Base-by-base conservation (phyloP, 257 asterid genomes). In the Echium plantagineum region DNA sequence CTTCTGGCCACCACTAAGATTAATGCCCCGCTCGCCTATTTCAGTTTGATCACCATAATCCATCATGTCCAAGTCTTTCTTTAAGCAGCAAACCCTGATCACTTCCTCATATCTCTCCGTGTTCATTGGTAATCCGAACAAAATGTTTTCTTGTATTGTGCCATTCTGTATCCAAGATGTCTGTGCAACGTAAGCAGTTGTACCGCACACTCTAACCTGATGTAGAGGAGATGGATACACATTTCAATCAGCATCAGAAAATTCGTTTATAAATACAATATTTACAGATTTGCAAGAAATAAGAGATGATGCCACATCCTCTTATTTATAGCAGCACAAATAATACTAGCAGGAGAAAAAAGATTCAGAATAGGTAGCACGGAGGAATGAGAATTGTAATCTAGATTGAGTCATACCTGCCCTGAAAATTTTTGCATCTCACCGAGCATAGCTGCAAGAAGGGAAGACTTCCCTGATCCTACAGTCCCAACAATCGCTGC, bases 21-120 rank as follows among this genome's bases (percentile, higher is more conserved):
- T 93, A 66, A 93, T 93, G 18, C 99, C 99, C 5, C 99, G 99
- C 77, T 93, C 99, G 28, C 99, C 99, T n/a, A 93, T 93, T 81
- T 93, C 99, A 7, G 99, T 93, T 74, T 86, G 96, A 66, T 93
- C 99, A 21, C 96, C 96, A 59, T 72, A 86, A 72, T 93, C 99
- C 97, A 89, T 89, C 89, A 84, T 79, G 71, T 89, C 97, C 78
- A 93, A 53, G 84, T 93, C 99, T 66, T 86, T 93, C 75, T 84
- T 95, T 78, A 93, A 72, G 82, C 95, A 89, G 71, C 96, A 89
- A 53, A 89, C 97, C 67, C 82, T 69, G 70, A 89, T 67, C 10
- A 69, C 89, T 63, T 89, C 90, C 74, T 72, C 77, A 80, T 86
- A 93, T 57, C 70, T 79, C 35, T 78, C 86, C 35, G 65, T 57